Evolutionary conservation across 2,329 filamentous ascomycete genomes (phyloP), one percentile per base, ranked within the genome.

Genomic region (Pseudocercospora ulei): DNA sequence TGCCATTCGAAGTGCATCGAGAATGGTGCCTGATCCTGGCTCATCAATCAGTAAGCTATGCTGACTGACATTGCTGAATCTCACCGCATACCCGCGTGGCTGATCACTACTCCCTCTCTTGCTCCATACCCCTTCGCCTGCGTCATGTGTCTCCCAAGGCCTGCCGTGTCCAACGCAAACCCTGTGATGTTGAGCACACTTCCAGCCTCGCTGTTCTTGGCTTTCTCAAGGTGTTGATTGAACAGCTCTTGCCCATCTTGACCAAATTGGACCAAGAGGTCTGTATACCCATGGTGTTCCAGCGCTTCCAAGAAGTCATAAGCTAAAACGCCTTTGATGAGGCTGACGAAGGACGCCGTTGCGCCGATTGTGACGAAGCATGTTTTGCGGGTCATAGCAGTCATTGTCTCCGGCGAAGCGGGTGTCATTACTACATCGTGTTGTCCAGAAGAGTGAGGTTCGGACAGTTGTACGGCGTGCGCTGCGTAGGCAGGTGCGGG

Each of bases 311-410:
- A 68, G 56, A 90, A 87, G 0, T 60, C 52, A 0, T 71, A 63
- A 11, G 70, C 64, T 4, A 92, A 65, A 7, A 80, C 73, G 19
- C 79, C 73, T 27, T 70, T 63, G 39, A 94, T 72, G 2, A 98
- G 73, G 4, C 69, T 62, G 36, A 72, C 69, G 62, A 98, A 98
- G 12, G 80, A 75, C 9, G 87, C 86, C 0, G 88, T 98, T 4
- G 90, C 88, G 40, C 90, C 90, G 18, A 94, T 81, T 0, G 90
- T 96, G 39, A 95, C 80, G 50, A 98, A 82, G 58, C 83, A 90
- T 37, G 66, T 66, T 47, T 67, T 69, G 19, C 14, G 30, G 12
- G 38, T 35, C 1, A 30, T 31, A n/a, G 42, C 7, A 28, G 38
- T n/a, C 47, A 50, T 50, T 35, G 24, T 25, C 9, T 4, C 8